Evolutionary conservation across 73 alveolate species (phyloP).

Genomic region (Paramecium biaurelia): DNA sequence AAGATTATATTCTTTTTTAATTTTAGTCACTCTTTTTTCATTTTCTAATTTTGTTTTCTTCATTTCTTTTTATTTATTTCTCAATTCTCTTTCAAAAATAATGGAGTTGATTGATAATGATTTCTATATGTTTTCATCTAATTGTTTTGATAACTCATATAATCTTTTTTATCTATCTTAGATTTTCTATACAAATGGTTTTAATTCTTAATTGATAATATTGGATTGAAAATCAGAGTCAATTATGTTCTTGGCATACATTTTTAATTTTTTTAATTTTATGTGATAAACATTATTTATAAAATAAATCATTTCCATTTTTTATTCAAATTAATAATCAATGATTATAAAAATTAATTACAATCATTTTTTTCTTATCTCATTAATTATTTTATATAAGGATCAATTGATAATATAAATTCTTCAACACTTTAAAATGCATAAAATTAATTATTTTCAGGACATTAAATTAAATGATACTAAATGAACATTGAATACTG

Average conservation of each 20-base stretch:
- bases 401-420: background rate
- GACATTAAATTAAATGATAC: background rate
- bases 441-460: background rate
- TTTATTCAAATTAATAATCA: background rate
- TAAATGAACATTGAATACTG: background rate
- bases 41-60: background rate
- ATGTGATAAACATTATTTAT: background rate
- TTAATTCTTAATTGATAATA: background rate
- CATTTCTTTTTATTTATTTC: background rate
- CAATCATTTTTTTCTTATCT: background rate
- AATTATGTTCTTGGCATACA: background rate
- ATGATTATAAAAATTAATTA: background rate
- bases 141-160: background rate
- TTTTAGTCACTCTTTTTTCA: constrained; percentile 3
- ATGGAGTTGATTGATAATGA: background rate
- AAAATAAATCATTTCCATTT: constrained; percentile 15
- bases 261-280: background rate
- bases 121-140: background rate
- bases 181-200: background rate
- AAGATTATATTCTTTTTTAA: background rate
- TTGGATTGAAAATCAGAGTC: background rate
- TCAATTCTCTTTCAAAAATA: background rate
- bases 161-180: background rate
- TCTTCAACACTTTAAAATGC: background rate
- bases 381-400: background rate